A percentile compares a stretch with the other conserved stretches of the same genome.
Conservation (phyloP, 106 monocot genomes). For the Gastrodia elata region DNA sequence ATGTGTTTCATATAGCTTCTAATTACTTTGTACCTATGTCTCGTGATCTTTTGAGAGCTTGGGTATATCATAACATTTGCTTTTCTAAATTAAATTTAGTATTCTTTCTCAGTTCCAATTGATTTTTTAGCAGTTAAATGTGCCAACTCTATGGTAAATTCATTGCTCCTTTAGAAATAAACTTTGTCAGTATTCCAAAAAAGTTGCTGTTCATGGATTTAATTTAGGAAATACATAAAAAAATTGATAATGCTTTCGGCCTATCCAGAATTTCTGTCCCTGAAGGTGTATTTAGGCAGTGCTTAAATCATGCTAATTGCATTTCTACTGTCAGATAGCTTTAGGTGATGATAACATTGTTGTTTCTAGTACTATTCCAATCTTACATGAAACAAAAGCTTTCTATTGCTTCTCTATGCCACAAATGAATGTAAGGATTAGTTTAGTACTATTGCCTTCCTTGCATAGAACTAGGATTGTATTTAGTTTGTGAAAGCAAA, state of each 20-base stretch:
- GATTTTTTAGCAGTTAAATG: background rate
- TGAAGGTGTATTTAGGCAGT: too few relatives aligned
- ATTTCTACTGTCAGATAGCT: background rate
- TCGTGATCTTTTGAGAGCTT: background rate
- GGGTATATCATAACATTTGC: background rate
- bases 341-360: background rate
- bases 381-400: background rate
- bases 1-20: background rate
- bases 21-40: background rate
- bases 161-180: background rate
- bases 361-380: background rate
- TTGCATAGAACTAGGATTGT: background rate
- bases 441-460: background rate
- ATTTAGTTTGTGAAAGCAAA: background rate
- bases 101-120: background rate
- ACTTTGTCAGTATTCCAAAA: background rate
- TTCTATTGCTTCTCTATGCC: background rate
- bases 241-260: background rate
- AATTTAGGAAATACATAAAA: background rate
- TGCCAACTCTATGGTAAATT: background rate
- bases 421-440: background rate
- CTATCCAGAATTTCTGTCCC: too few relatives aligned
- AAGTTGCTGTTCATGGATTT: background rate
- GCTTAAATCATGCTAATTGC: background rate
- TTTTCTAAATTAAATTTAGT: background rate